Evolutionary conservation across 208 protist species (phyloP).

Genomic region (Leishmania guyanensis): DNA sequence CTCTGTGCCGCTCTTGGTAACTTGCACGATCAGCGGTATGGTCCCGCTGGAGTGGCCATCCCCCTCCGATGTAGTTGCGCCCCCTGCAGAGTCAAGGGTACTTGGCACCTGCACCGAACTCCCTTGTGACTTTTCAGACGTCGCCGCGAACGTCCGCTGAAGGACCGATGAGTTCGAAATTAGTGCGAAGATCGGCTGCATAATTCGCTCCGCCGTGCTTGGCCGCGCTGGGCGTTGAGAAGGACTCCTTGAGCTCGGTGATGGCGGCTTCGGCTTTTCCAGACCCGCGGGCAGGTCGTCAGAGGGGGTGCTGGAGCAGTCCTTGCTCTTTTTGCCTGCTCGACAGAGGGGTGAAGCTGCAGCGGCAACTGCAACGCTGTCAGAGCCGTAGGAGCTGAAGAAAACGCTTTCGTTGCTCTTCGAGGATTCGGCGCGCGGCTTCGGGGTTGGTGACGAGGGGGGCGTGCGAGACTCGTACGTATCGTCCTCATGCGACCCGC

Average conservation of each 20-base stretch:
- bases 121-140: not conserved
- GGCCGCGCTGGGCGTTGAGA: not conserved
- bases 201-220: not conserved
- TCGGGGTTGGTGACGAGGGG: not conserved
- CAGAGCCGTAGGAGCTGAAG: constrained; percentile 23
- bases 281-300: not conserved
- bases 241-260: not conserved
- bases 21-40: constrained; percentile 3
- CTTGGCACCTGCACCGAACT: not conserved
- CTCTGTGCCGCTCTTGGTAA: not conserved
- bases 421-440: constrained; percentile 6
- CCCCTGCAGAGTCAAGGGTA: not conserved
- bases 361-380: constrained; percentile 11
- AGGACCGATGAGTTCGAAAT: not conserved
- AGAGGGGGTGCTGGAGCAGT: not conserved
- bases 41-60: not conserved
- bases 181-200: not conserved
- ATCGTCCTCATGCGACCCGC: not conserved
- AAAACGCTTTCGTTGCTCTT: constrained; percentile 10
- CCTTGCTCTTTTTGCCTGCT: not conserved
- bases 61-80: not conserved
- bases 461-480: constrained; percentile 1
- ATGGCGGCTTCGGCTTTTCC: not conserved
- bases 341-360: not conserved
- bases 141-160: not conserved